These are phyloP conservation scores for Tephrocybe rancida DNA, from an alignment of 768 basidiomycete genomes.

Conservation along the genomic window DNA sequence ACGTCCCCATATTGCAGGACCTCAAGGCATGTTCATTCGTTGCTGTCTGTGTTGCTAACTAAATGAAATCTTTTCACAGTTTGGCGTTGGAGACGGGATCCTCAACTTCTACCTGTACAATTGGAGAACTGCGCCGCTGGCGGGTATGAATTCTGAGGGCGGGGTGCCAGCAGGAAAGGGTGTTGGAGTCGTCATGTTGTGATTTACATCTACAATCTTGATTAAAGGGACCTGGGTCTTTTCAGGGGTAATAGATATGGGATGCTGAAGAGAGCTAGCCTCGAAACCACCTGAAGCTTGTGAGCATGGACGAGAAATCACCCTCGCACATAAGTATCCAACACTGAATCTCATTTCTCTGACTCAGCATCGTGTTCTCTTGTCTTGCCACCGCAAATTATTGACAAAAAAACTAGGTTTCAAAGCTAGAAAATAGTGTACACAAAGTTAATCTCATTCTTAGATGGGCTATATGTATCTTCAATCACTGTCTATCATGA, in stretches of 20 bases:
- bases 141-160: slow-evolving; percentile 63
- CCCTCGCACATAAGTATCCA: too few relatives aligned
- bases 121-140: slow-evolving; percentile 83
- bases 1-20: slow-evolving; percentile 76
- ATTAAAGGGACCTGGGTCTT: background rate
- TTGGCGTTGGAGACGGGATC: slow-evolving; percentile 90
- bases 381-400: too few relatives aligned
- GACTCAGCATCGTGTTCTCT: too few relatives aligned
- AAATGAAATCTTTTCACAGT: slow-evolving; percentile 47
- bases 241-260: too few relatives aligned
- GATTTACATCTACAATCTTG: slow-evolving; percentile 21
- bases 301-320: too few relatives aligned
- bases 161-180: slow-evolving; percentile 69
- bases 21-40: slow-evolving; percentile 63
- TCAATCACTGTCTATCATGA: slow-evolving; percentile 84
- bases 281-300: too few relatives aligned
- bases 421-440: slow-evolving; percentile 18
- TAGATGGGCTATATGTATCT: background rate
- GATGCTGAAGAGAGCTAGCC: too few relatives aligned
- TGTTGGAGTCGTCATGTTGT: slow-evolving; percentile 95
- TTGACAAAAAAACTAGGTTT: too few relatives aligned
- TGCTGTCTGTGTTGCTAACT: background rate
- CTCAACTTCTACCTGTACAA: slow-evolving; percentile 95
- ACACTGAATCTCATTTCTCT: too few relatives aligned
- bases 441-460: slow-evolving; percentile 4